Conservation (phyloP, 257 asterid species). For the Penstemon newberryi region DNA sequence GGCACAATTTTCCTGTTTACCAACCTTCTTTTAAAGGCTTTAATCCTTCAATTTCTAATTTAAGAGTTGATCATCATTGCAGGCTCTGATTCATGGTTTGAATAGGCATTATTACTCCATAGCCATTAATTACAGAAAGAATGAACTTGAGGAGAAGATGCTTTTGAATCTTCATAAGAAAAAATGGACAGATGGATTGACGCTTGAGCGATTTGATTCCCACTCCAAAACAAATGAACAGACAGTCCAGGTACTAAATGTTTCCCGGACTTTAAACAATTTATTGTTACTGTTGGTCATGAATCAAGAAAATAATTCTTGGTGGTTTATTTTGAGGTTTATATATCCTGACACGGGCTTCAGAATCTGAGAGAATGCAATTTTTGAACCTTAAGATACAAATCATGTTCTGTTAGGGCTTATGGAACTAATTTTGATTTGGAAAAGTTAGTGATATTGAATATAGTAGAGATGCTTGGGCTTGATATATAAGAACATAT, state of each 20-base stretch:
- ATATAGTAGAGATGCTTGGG: too few relatives aligned
- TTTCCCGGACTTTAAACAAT: not conserved
- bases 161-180: conserved; percentile 92
- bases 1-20: not conserved
- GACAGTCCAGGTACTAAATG: conserved; percentile 68
- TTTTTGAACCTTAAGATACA: too few relatives aligned
- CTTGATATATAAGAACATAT: too few relatives aligned
- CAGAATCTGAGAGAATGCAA: not conserved
- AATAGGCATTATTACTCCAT: conserved; percentile 96
- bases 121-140: conserved; percentile 91
- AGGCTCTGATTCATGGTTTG: conserved; percentile 97
- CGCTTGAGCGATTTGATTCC: conserved; percentile 82
- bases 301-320: not conserved
- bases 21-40: not conserved
- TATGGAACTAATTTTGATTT: not conserved
- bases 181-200: conserved; percentile 92
- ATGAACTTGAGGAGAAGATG: conserved; percentile 99
- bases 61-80: conserved; percentile 32
- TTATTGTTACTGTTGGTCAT: not conserved
- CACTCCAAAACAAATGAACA: conserved; percentile 97
- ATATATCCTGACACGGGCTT: not conserved
- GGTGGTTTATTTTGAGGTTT: not conserved
- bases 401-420: too few relatives aligned
- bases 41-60: conserved; percentile 25
- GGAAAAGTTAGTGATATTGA: too few relatives aligned